phyloP scores from a whole-genome alignment of 1,284 basidiomycete genomes.

The Phellopilus nigrolimitatus region DNA sequence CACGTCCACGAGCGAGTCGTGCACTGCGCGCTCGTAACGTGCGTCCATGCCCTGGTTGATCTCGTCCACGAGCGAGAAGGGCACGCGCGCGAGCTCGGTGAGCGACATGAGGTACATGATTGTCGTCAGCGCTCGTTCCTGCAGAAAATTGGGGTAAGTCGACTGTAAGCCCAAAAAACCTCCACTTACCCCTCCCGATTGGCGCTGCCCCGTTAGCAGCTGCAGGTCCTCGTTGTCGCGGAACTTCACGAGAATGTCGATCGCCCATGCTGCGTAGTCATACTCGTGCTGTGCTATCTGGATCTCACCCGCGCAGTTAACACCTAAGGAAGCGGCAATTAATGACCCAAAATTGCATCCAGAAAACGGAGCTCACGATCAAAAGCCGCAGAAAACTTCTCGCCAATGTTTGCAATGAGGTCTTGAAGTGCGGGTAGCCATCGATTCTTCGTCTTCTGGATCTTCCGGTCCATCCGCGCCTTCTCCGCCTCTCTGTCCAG shows the following conservation, averaged over 20 bases:
- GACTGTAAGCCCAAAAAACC: neutral
- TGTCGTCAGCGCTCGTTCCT: conserved; percentile 97
- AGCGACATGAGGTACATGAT: conserved; percentile 96
- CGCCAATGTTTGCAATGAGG: conserved; percentile 75
- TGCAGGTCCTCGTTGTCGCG: conserved; percentile 86
- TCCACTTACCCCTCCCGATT: conserved; percentile 88
- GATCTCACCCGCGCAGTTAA: conserved; percentile 91
- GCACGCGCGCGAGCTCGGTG: conserved; percentile 86
- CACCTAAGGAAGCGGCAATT: conserved; percentile 43
- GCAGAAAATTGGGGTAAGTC: conserved; percentile 10
- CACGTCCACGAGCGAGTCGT: conserved; percentile 92
- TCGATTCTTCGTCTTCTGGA: conserved; percentile 63
- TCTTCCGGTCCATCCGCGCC: conserved; percentile 49
- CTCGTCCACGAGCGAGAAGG: conserved; percentile 95
- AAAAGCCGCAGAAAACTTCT: conserved; percentile 87
- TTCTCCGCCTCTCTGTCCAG: conserved; percentile 48
- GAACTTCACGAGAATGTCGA: conserved; percentile 96
- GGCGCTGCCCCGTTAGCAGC: conserved; percentile 81
- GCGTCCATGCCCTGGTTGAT: conserved; percentile 99
- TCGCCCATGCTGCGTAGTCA: conserved; percentile 92
- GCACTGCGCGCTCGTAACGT: conserved; percentile 88
- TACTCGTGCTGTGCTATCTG: conserved; percentile 64
- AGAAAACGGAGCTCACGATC: conserved; percentile 50
- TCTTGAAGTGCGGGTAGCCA: conserved; percentile 84
- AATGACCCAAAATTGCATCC: neutral